Base-by-base conservation (phyloP, 345 rosid genomes). In the Lagerstroemia speciosa region DNA sequence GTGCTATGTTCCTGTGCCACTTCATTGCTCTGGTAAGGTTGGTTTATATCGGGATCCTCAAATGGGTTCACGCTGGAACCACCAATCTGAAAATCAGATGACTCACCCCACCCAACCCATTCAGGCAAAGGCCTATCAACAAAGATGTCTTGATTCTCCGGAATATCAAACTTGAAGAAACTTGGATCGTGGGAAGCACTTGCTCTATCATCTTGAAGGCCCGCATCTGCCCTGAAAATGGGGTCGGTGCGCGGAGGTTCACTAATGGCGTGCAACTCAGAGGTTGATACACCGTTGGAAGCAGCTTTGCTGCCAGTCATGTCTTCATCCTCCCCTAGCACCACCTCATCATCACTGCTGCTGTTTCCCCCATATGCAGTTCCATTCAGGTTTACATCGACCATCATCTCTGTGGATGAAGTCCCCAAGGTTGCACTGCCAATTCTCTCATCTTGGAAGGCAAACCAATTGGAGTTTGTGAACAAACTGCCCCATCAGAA, bases 401-500 rank as follows among this genome's bases (percentile, higher is more conserved):
- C 95, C 99, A 94, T 85, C 81, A 85, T 75, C 74, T 83, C 96
- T 0, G 80, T 61, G 33, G 90, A 80, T 9, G 89, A 82, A 16
- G 77, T 74, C 61, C 88, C 83, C 26, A 72, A 69, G 68, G 87
- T 80, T 68, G 87, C 85, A 69, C 75, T 73, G 67, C 80, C 87
- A 43, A 79, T 71, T 74, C 87, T 85, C 20, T 92, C 89, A 16
- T 92, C 97, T 87, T 89, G 92, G 81, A 87, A 95, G 17, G 98
- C 91, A 81, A 94, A 94, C 99, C 99, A 94, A 79, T 95, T 79
- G 66, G 99, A 89, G 74, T 90, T 90, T 72, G 97, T 90, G 82
- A 95, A 93, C 48, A 92, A 82, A 76, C 91, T 91, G 84, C 85
- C 83, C 85, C 76, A 52, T 27, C 41, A 58, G 70, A 72, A 46